These are phyloP conservation scores for Alternaria consortialis DNA, from an alignment of 2,329 filamentous ascomycete species.

Conservation along the genomic window DNA sequence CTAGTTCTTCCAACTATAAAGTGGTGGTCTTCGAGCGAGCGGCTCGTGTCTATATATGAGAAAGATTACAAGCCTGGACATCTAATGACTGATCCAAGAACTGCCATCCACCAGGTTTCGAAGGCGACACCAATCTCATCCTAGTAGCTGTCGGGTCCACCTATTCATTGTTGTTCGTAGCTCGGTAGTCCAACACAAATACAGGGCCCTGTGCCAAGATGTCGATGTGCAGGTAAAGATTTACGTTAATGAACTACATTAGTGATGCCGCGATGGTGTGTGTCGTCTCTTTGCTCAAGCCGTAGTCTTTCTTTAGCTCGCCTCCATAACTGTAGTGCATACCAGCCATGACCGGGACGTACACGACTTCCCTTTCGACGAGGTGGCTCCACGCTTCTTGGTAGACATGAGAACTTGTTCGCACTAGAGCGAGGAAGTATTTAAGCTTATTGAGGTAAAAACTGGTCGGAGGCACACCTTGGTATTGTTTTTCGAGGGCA, in stretches of 20 bases:
- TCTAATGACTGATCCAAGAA: not conserved
- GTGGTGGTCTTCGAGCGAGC: not conserved
- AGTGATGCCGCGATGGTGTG: constrained; percentile 10
- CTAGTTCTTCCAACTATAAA: not conserved
- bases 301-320: not conserved
- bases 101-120: not conserved
- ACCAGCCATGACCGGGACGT: constrained; percentile 7
- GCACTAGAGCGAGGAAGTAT: not conserved
- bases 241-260: constrained; percentile 1
- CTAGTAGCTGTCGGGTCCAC: not conserved
- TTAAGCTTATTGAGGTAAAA: constrained; percentile 6
- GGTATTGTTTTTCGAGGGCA: not conserved
- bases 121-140: not conserved
- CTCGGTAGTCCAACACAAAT: not conserved
- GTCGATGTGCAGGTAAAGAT: constrained; percentile 14
- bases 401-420: constrained; percentile 4
- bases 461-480: constrained; percentile 1
- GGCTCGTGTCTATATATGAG: not conserved
- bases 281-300: constrained; percentile 1
- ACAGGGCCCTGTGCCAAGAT: not conserved
- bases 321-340: constrained; percentile 7
- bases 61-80: not conserved
- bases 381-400: constrained; percentile 9
- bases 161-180: not conserved
- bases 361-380: not conserved